Conservation (phyloP, 768 basidiomycete genomes). For the Psilocybe sp. region DNA sequence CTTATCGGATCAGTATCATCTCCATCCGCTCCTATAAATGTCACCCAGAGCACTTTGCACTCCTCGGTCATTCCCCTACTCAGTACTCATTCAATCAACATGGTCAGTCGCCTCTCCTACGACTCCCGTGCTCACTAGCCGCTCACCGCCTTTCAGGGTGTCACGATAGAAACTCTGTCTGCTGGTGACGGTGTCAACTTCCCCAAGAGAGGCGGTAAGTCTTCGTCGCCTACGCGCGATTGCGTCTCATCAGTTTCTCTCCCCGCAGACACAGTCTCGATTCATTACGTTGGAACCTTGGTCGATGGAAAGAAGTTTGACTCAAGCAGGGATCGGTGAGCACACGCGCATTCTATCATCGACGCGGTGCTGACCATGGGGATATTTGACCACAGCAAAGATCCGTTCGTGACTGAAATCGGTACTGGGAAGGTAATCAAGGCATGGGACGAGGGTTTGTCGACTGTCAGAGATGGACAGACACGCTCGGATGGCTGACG, state of each 20-base stretch:
- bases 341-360: slow-evolving; percentile 9
- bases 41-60: slow-evolving; percentile 23
- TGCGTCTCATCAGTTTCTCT: slow-evolving; percentile 10
- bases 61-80: slow-evolving; percentile 33
- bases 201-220: slow-evolving; percentile 72
- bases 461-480: not conserved
- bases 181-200: slow-evolving; percentile 61
- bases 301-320: slow-evolving; percentile 65
- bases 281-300: slow-evolving; percentile 81
- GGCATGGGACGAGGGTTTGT: slow-evolving; percentile 87
- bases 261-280: slow-evolving; percentile 59
- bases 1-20: slow-evolving; percentile 78
- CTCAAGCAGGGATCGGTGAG: slow-evolving; percentile 74
- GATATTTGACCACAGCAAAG: slow-evolving; percentile 34
- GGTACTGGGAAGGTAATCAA: slow-evolving; percentile 82
- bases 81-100: slow-evolving; percentile 9
- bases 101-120: slow-evolving; percentile 14
- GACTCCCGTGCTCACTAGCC: not conserved
- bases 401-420: slow-evolving; percentile 67
- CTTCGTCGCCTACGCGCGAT: slow-evolving; percentile 9
- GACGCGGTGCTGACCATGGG: not conserved
- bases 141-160: slow-evolving; percentile 48
- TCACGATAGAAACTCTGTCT: slow-evolving; percentile 55
- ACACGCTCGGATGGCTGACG: slow-evolving; percentile 12
- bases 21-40: slow-evolving; percentile 49